Evolutionary conservation across 148 eudicot genomes (phyloP).

Genomic region (Silene uniflora): DNA sequence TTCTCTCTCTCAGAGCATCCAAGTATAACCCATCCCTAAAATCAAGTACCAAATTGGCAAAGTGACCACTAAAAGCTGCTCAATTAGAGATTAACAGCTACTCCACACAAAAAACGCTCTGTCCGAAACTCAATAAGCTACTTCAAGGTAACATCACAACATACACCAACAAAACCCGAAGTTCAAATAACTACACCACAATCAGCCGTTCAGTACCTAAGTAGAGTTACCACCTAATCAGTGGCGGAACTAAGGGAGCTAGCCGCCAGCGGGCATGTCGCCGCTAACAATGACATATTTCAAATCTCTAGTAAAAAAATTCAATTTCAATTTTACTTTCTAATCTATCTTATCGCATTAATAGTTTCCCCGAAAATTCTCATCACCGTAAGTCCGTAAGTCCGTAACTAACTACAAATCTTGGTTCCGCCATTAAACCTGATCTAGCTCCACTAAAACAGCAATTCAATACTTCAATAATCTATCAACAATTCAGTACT

Average conservation of each 20-base stretch:
- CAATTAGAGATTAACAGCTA: no score
- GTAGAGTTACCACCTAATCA: background rate
- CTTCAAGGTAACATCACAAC: background rate
- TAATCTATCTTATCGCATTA: no score
- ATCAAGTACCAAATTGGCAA: background rate
- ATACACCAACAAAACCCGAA: background rate
- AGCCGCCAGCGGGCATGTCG: no score
- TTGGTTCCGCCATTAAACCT: background rate
- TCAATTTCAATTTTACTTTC: no score
- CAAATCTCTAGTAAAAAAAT: no score
- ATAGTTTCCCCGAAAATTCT: no score
- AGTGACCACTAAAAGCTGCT: background rate
- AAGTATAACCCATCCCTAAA: background rate
- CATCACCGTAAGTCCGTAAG: no score
- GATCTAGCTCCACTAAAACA: background rate
- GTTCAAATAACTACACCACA: background rate
- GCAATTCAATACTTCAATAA: background rate
- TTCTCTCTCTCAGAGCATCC: no score
- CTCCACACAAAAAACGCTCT: background rate
- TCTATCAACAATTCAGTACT: background rate
- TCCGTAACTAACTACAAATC: background rate
- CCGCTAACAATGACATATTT: no score
- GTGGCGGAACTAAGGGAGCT: no score
- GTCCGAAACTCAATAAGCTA: background rate
- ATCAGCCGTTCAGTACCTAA: background rate